Evolutionary conservation across 2,329 filamentous ascomycete species (phyloP).

Genomic region (Trichoderma endophyticum): DNA sequence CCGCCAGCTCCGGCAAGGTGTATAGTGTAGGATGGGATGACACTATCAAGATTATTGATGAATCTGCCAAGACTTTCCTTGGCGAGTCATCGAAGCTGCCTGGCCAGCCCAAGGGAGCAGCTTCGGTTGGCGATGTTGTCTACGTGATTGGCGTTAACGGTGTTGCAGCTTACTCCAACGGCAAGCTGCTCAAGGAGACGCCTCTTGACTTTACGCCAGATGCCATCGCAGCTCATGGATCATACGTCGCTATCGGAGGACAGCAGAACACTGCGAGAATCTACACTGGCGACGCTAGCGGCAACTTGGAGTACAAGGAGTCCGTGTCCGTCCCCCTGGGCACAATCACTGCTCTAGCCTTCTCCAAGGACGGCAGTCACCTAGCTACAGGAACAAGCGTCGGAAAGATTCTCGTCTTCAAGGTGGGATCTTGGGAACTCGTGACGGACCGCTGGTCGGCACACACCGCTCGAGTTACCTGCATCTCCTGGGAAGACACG

Average conservation of each 20-base stretch:
- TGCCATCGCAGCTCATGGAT: slow-evolving; percentile 66
- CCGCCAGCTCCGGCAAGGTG: slow-evolving; percentile 59
- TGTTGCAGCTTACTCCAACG: slow-evolving; percentile 55
- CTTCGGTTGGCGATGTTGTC: slow-evolving; percentile 49
- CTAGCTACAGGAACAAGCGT: slow-evolving; percentile 79
- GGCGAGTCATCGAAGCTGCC: slow-evolving; percentile 65
- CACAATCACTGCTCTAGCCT: slow-evolving; percentile 74
- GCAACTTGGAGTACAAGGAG: slow-evolving; percentile 52
- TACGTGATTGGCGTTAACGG: slow-evolving; percentile 56
- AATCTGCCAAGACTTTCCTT: slow-evolving; percentile 70
- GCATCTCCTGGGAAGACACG: slow-evolving; percentile 70
- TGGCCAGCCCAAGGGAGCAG: slow-evolving; percentile 76
- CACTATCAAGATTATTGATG: slow-evolving; percentile 74
- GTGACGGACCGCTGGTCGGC: slow-evolving; percentile 72
- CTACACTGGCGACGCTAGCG: slow-evolving; percentile 56
- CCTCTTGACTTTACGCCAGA: slow-evolving; percentile 64
- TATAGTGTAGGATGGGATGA: slow-evolving; percentile 95
- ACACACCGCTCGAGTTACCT: slow-evolving; percentile 56
- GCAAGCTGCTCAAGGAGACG: slow-evolving; percentile 57
- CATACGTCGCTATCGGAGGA: slow-evolving; percentile 70
- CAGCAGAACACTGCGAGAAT: slow-evolving; percentile 73
- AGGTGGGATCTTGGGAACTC: slow-evolving; percentile 59
- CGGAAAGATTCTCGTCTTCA: slow-evolving; percentile 84
- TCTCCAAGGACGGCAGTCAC: slow-evolving; percentile 72
- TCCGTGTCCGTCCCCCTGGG: slow-evolving; percentile 67